These are phyloP conservation scores for Wickerhamomyces canadensis DNA, from an alignment of 805 yeast genomes.

Conservation along the genomic window DNA sequence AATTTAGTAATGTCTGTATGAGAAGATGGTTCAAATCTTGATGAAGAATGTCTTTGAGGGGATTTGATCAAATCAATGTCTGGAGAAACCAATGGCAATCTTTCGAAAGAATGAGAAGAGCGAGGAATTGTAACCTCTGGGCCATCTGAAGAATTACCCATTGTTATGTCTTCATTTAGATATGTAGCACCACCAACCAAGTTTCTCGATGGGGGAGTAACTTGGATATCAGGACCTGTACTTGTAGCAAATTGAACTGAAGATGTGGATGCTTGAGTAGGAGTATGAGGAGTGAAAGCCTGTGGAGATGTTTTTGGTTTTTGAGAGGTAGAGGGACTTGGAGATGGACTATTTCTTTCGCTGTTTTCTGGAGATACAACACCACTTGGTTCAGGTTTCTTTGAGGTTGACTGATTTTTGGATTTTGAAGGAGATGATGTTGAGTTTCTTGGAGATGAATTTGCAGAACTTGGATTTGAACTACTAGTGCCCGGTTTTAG, in stretches of 20 bases:
- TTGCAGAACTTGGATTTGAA: constrained; percentile 5
- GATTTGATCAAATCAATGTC: constrained; percentile 78
- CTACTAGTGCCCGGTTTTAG: constrained; percentile 4
- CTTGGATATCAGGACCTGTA: constrained; percentile 13
- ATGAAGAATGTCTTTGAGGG: constrained; percentile 89
- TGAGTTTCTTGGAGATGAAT: constrained; percentile 21
- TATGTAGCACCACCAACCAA: constrained; percentile 3
- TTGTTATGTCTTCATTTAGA: constrained; percentile 2
- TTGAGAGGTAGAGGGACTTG: constrained; percentile 25
- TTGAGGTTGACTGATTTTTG: constrained; percentile 6
- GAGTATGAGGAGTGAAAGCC: background rate
- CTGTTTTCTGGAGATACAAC: background rate
- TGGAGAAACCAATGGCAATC: constrained; percentile 54
- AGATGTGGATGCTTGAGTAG: background rate
- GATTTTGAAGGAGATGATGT: constrained; percentile 14
- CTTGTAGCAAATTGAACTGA: background rate
- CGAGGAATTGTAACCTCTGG: constrained; percentile 28
- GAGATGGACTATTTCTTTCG: constrained; percentile 7
- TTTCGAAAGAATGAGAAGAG: constrained; percentile 48
- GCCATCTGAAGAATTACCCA: constrained; percentile 4
- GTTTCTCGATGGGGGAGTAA: constrained; percentile 10
- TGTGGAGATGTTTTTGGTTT: constrained; percentile 17
- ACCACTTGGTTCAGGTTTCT: background rate
- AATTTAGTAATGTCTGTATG: constrained; percentile 64
- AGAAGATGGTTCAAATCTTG: constrained; percentile 79